These are phyloP conservation scores for Lipomyces yamadae DNA, from an alignment of 805 yeast genomes.

Conservation along the genomic window DNA sequence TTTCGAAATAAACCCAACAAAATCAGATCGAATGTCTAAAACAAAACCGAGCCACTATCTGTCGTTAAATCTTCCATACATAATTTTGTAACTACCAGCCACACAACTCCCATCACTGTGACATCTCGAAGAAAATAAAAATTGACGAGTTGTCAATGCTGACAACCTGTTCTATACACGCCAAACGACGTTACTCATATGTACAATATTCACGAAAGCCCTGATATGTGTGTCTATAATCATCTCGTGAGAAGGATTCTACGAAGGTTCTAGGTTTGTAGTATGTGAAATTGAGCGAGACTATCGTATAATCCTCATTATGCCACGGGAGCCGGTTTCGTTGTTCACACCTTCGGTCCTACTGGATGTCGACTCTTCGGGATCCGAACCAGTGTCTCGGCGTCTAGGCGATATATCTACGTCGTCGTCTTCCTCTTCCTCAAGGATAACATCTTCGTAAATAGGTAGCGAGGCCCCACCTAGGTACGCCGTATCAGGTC, in stretches of 20 bases:
- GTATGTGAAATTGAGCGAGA: background rate
- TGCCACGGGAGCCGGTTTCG: background rate
- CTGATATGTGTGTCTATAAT: background rate
- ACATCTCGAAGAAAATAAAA: background rate
- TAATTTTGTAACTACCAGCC: background rate
- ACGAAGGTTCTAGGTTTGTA: background rate
- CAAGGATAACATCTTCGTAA: constrained; percentile 24
- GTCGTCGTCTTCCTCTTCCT: constrained; percentile 15
- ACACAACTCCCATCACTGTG: background rate
- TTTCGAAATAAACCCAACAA: background rate
- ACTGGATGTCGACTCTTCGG: background rate
- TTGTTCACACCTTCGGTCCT: background rate
- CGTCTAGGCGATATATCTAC: background rate
- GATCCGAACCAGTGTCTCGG: background rate
- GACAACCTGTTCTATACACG: background rate
- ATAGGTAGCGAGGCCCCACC: constrained; percentile 31
- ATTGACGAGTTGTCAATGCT: background rate
- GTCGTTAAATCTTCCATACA: background rate
- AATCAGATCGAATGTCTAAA: background rate
- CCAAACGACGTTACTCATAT: background rate
- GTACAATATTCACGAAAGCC: background rate
- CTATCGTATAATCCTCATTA: constrained; percentile 1
- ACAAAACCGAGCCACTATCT: background rate
- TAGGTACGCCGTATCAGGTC: constrained; percentile 27
- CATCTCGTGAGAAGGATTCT: background rate